Conservation (phyloP, 305 asterid species). For the Fraxinus velutina region DNA sequence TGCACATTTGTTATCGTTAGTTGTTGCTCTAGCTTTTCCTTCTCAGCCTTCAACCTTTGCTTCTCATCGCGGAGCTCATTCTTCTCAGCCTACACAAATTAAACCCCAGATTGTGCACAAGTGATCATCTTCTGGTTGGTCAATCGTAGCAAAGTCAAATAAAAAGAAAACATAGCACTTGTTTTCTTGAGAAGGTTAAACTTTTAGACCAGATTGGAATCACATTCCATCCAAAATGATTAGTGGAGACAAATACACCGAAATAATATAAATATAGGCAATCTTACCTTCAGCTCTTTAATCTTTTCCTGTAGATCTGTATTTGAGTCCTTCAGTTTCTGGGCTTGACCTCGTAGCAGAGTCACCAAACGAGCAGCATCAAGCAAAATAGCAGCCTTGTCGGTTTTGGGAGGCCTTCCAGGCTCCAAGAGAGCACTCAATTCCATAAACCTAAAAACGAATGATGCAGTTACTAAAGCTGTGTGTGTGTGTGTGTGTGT, state of each 20-base stretch:
- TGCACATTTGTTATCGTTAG: conserved; percentile 62
- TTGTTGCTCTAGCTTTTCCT: conserved; percentile 92
- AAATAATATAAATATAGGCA: background rate
- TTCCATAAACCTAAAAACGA: conserved; percentile 60
- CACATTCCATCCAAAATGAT: background rate
- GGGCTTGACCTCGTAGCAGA: conserved; percentile 74
- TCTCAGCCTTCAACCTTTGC: conserved; percentile 86
- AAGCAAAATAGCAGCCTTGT: conserved; percentile 77
- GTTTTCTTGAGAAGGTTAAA: background rate
- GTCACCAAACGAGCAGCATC: conserved; percentile 89
- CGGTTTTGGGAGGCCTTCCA: conserved; percentile 87
- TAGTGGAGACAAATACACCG: background rate
- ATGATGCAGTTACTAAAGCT: conserved; percentile 18
- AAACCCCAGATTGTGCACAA: background rate
- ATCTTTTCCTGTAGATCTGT: conserved; percentile 72
- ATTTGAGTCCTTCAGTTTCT: conserved; percentile 82
- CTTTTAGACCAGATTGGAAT: background rate
- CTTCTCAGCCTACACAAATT: conserved; percentile 61
- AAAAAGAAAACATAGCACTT: background rate
- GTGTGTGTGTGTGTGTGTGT: background rate
- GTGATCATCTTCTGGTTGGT: background rate
- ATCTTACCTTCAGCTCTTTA: conserved; percentile 77
- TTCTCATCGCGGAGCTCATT: conserved; percentile 96
- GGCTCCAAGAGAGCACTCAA: conserved; percentile 90
- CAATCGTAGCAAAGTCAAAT: conserved; percentile 8